Conservation (phyloP, 2,329 filamentous ascomycete species). For the Alternaria sp. region DNA sequence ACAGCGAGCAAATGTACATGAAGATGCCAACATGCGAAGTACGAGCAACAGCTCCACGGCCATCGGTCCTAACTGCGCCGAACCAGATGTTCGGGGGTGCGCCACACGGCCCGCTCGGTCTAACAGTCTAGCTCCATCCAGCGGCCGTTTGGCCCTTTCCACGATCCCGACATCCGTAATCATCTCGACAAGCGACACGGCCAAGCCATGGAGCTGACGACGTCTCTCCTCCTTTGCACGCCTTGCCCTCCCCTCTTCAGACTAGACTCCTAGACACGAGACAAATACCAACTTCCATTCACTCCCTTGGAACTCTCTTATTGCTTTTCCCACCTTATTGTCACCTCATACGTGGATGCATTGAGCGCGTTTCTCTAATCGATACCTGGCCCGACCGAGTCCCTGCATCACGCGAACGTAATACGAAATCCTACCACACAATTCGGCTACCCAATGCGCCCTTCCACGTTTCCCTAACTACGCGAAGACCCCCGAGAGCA, state of each 20-base stretch:
- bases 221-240: conserved; percentile 8
- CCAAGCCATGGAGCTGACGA: conserved; percentile 17
- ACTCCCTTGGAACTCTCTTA: not conserved
- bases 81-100: conserved; percentile 6
- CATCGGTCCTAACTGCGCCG: conserved; percentile 9
- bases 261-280: conserved; percentile 1
- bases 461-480: conserved; percentile 19
- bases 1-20: not conserved
- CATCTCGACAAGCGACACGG: conserved; percentile 8
- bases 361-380: not conserved
- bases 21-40: not conserved
- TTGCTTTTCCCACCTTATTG: not conserved
- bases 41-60: not conserved
- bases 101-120: conserved; percentile 9
- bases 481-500: conserved; percentile 1
- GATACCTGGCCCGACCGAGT: not conserved
- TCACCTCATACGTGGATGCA: not conserved
- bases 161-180: conserved; percentile 8
- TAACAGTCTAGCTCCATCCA: conserved; percentile 1
- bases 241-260: not conserved
- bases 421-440: not conserved
- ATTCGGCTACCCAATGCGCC: conserved; percentile 28
- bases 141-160: not conserved
- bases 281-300: conserved; percentile 9
- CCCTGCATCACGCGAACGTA: not conserved